Conservation (phyloP, 2,329 filamentous ascomycete genomes). For the Coccinonectria pachysandricola region DNA sequence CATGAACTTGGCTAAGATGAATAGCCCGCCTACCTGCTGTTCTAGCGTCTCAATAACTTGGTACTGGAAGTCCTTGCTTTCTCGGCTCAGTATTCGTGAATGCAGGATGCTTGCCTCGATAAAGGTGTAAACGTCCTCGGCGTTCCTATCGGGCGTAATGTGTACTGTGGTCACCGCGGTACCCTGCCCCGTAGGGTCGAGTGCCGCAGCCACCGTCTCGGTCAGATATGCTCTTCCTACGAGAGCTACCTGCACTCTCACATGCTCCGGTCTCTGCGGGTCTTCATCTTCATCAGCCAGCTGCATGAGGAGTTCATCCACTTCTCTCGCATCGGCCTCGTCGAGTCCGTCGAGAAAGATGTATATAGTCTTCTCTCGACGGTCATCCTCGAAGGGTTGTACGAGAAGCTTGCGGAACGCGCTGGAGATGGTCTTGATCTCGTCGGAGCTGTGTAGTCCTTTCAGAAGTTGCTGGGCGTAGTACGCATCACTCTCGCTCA, state of each 20-base stretch:
- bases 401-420: slow-evolving; percentile 32
- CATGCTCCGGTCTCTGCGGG: slow-evolving; percentile 6
- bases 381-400: slow-evolving; percentile 26
- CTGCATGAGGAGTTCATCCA: slow-evolving; percentile 26
- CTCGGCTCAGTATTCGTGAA: slow-evolving; percentile 26
- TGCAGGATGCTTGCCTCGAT: slow-evolving; percentile 31
- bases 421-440: slow-evolving; percentile 33
- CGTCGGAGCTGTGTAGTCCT: slow-evolving; percentile 25
- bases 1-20: slow-evolving; percentile 41
- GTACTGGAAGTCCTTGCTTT: slow-evolving; percentile 22
- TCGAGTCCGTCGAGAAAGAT: slow-evolving; percentile 38
- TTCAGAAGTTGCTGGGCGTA: slow-evolving; percentile 32
- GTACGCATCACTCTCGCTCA: slow-evolving; percentile 33
- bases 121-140: slow-evolving; percentile 31
- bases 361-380: slow-evolving; percentile 26
- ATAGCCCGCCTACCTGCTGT: slow-evolving; percentile 34
- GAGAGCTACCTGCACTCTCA: slow-evolving; percentile 27
- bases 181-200: slow-evolving; percentile 24
- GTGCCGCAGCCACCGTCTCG: slow-evolving; percentile 24
- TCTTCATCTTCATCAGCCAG: slow-evolving; percentile 20
- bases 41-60: slow-evolving; percentile 30
- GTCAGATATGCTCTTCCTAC: slow-evolving; percentile 32
- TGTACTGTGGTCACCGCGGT: slow-evolving; percentile 29
- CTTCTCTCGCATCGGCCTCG: slow-evolving; percentile 30
- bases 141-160: slow-evolving; percentile 32